phyloP scores from a whole-genome alignment of 208 protist species.

The Wallacemonas rigidus region DNA sequence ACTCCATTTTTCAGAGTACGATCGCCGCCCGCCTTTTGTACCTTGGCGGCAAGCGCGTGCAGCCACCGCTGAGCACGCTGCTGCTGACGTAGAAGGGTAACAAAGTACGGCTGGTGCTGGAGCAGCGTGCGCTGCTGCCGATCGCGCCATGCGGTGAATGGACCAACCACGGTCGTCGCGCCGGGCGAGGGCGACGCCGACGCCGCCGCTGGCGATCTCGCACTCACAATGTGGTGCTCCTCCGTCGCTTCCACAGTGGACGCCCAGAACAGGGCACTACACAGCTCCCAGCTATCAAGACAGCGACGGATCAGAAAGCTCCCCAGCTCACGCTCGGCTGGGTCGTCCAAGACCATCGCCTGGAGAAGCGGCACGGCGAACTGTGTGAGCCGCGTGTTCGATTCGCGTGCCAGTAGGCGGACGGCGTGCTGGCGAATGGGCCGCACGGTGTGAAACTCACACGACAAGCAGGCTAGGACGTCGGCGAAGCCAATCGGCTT shows the following conservation, averaged over 20 bases:
- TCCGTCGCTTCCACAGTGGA: conserved; percentile 55
- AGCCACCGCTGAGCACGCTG: conserved; percentile 46
- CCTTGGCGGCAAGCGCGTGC: conserved; percentile 31
- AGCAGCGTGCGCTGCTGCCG: conserved; percentile 35
- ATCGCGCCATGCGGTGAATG: conserved; percentile 29
- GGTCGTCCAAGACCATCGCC: conserved; percentile 74
- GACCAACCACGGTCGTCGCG: conserved; percentile 9
- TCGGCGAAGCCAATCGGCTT: conserved; percentile 62
- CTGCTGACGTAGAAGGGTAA: conserved; percentile 54
- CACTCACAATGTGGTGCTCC: conserved; percentile 20
- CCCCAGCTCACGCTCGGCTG: conserved; percentile 47
- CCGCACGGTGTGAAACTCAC: conserved; percentile 56
- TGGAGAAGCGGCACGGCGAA: conserved; percentile 80
- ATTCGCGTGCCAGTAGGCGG: conserved; percentile 42
- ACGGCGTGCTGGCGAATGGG: conserved; percentile 77
- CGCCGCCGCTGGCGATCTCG: conserved; percentile 8
- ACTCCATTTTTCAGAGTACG: conserved; percentile 48
- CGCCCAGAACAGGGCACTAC: conserved; percentile 71
- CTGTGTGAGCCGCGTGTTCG: conserved; percentile 43
- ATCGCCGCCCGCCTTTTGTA: conserved; percentile 42
- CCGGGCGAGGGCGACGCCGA: background rate
- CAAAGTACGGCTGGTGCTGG: conserved; percentile 43
- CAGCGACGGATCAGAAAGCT: conserved; percentile 64
- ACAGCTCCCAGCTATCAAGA: conserved; percentile 70
- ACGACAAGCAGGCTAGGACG: conserved; percentile 75